phyloP scores from a whole-genome alignment of 2,329 filamentous ascomycete genomes.

The Sphaceloma murrayae region DNA sequence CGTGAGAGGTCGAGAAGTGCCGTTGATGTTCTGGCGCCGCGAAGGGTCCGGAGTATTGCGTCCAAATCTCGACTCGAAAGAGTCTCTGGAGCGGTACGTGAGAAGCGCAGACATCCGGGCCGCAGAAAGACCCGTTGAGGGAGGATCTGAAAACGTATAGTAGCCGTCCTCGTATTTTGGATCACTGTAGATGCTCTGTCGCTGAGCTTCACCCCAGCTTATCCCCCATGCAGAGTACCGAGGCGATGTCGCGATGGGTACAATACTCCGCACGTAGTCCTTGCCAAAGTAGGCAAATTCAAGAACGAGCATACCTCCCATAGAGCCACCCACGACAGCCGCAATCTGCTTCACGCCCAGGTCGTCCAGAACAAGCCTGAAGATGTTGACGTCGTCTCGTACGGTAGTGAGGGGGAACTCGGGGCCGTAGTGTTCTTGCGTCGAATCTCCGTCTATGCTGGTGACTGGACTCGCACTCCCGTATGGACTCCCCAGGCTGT shows the following conservation, averaged over 20 bases:
- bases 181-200: slow-evolving; percentile 92
- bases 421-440: slow-evolving; percentile 73
- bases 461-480: slow-evolving; percentile 84
- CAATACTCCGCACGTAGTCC: slow-evolving; percentile 69
- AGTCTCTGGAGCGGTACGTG: slow-evolving; percentile 93
- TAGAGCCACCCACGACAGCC: slow-evolving; percentile 70
- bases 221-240: slow-evolving; percentile 84
- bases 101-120: slow-evolving; percentile 94
- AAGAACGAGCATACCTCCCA: slow-evolving; percentile 83
- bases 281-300: slow-evolving; percentile 88
- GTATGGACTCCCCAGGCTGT: slow-evolving; percentile 76
- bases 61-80: slow-evolving; percentile 90
- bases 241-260: slow-evolving; percentile 77
- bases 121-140: slow-evolving; percentile 75
- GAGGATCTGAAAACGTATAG: slow-evolving; percentile 63
- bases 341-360: slow-evolving; percentile 70
- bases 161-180: slow-evolving; percentile 98
- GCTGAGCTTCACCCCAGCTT: slow-evolving; percentile 80
- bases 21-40: slow-evolving; percentile 73
- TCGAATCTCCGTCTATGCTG: slow-evolving; percentile 67
- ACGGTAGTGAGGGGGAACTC: slow-evolving; percentile 96
- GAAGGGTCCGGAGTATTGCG: slow-evolving; percentile 83
- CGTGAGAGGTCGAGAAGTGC: slow-evolving; percentile 40
- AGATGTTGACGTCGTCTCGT: slow-evolving; percentile 83
- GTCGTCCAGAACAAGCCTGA: slow-evolving; percentile 71